Base-by-base conservation (phyloP, 1,284 basidiomycete species). In the Apiotrichum brassicae region DNA sequence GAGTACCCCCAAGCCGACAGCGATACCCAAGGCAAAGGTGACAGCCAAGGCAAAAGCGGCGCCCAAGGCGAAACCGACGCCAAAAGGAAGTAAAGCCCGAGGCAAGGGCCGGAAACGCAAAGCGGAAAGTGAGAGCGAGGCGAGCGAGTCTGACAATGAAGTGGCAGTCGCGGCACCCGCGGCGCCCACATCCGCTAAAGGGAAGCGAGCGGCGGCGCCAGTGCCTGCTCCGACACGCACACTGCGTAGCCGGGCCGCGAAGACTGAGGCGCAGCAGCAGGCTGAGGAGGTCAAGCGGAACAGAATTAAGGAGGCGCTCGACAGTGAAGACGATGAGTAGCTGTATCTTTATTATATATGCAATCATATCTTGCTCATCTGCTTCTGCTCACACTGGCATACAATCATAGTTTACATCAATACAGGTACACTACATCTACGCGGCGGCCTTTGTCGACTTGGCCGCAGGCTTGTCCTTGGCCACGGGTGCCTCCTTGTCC, bases 401-500 rank as follows among this genome's bases (percentile, higher is more conserved):
- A 18, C 19, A 26, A 25, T 18, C 25, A 40, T 40, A 5, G 18
- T 28, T 14, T 12, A 16, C 9, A 7, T 28, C 7, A 4, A 40
- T 16, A 18, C n/a, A n/a, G n/a, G n/a, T n/a, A 26, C 7, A 25
- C 12, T 34, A 19, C 25, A 40, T 61, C 30, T 62, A 62, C 12
- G 64, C 63, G 16, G 56, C 22, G 14, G 14, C 37, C 6, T 7
- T 16, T 16, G 37, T 54, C 9, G 59, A 42, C 51, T 60, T 67
- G 44, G 64, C 62, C 46, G 62, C 60, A n/a, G 60, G 60, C 48
- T 57, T 61, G 4, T 38, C 59, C 49, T 55, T 56, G 28, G 25
- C 41, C 33, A 41, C 51, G 16, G 3, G 6, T 6, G 23, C 46
- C 3, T 80, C 78, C 70, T 87, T 22, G 20, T 28, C 30, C 3